Evolutionary conservation across 2,329 filamentous ascomycete genomes (phyloP), one percentile per base, ranked within the genome.

Genomic region (Coniella vitis): DNA sequence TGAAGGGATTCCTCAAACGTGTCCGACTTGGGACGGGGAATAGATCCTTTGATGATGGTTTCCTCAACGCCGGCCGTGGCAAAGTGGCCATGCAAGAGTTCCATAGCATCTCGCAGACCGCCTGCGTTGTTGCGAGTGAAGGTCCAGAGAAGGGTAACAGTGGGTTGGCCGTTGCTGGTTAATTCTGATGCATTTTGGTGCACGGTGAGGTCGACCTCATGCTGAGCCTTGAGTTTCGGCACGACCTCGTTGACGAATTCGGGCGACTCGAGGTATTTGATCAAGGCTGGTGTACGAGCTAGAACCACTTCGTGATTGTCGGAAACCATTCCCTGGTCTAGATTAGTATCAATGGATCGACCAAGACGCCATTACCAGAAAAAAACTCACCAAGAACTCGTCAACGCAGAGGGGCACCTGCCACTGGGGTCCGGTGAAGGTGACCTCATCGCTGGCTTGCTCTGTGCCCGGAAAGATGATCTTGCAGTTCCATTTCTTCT

Each of bases 401-500:
- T 98, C 93, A 43, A 96, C 90, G 59, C 91, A 95, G 64, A 95
- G 87, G 54, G 93, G 91, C 32, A 98, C 91, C 75, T 97, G 93
- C 79, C 94, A 98, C 71, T 97, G 91, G 43, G 93, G 93, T 4
- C 93, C 93, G 54, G 90, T 95, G 51, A 98, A 90, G 16, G 86
- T 94, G 46, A 98, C 90, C 62, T 94, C 86, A 62, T 98, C 93
- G 64, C 91, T 97, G 19, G 93, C 93, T 68, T 94, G 87, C 66
- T 98, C 93, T 9, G 93, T 97, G 69, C 90, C 95, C 7, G 93
- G 93, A 64, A 98, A 98, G 58, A 90, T 87, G 62, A 98, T 94
- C 74, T 97, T 97, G 83, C 93, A 98, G 67, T 97, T 97, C 86
- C 90, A 97, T 70, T 95, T 96, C 76, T 95, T 94, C 73, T 98